phyloP scores from a whole-genome alignment of 306 rosid species.

The Crataegus laevigata region DNA sequence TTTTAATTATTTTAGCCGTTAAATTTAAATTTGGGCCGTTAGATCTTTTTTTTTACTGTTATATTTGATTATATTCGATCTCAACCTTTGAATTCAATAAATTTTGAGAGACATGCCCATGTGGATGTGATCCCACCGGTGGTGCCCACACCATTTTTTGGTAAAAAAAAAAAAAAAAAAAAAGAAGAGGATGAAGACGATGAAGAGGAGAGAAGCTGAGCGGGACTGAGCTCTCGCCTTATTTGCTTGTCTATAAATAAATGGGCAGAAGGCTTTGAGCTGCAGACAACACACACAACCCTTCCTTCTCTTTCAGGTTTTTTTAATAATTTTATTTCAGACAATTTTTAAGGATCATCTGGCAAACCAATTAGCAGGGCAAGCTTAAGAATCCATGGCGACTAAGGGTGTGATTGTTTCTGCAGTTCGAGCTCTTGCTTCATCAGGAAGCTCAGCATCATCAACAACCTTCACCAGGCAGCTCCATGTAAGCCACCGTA shows the following conservation, averaged over 20 bases:
- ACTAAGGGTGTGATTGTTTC: constrained; percentile 46
- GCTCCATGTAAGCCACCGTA: constrained; percentile 37
- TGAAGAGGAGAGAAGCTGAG: not conserved
- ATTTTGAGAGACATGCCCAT: too few species aligned
- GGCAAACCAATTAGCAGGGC: not conserved
- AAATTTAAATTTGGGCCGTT: too few species aligned
- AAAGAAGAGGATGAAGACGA: too few species aligned
- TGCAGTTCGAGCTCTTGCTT: constrained; percentile 38
- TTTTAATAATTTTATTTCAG: too few species aligned
- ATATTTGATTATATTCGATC: too few species aligned
- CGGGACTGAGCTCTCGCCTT: not conserved
- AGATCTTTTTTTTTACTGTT: too few species aligned
- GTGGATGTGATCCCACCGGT: too few species aligned
- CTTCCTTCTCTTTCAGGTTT: not conserved
- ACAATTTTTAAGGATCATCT: not conserved
- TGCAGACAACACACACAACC: not conserved
- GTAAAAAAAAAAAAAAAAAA: too few species aligned
- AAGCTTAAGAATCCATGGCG: constrained; percentile 23
- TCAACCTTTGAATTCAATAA: too few species aligned
- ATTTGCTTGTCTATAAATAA: not conserved
- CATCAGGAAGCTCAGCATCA: constrained; percentile 15
- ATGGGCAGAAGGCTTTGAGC: not conserved
- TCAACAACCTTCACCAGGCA: constrained; percentile 25
- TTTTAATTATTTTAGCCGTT: too few species aligned
- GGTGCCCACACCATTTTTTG: too few species aligned